Evolutionary conservation across 2,329 filamentous ascomycete species (phyloP).

Genomic region (Claviceps maximensis): DNA sequence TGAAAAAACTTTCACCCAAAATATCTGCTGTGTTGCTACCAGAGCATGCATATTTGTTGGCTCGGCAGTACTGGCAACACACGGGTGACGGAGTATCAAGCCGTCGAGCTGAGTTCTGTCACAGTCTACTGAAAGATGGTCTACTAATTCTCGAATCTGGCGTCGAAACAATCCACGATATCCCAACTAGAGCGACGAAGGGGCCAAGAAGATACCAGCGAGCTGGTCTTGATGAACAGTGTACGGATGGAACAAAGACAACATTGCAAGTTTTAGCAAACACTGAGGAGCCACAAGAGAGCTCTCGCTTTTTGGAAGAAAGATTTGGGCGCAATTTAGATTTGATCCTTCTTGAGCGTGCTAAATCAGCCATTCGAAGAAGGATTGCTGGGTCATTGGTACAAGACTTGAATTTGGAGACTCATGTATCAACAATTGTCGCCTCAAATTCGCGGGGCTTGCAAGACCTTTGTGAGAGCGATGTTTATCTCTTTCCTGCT

Average conservation of each 20-base stretch:
- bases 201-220: constrained; percentile 74
- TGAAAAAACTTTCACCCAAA: constrained; percentile 42
- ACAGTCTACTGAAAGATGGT: constrained; percentile 57
- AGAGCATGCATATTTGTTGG: constrained; percentile 50
- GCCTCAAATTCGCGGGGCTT: constrained; percentile 39
- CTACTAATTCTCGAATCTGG: constrained; percentile 30
- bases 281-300: constrained; percentile 44
- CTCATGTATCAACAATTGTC: constrained; percentile 12
- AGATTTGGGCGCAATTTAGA: constrained; percentile 87
- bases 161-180: constrained; percentile 14
- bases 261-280: constrained; percentile 8
- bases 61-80: constrained; percentile 98
- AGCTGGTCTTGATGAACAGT: constrained; percentile 17
- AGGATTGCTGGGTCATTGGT: constrained; percentile 81
- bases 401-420: constrained; percentile 45
- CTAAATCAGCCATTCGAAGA: constrained; percentile 71
- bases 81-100: constrained; percentile 87
- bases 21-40: constrained; percentile 63
- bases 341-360: constrained; percentile 62
- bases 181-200: constrained; percentile 35
- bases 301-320: constrained; percentile 76
- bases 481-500: constrained; percentile 77
- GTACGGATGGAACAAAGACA: constrained; percentile 8
- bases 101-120: constrained; percentile 80
- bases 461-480: constrained; percentile 61